These are phyloP conservation scores for Globisporangium rhizosaccharum DNA, from an alignment of 352 stramenopile species.

Conservation along the genomic window DNA sequence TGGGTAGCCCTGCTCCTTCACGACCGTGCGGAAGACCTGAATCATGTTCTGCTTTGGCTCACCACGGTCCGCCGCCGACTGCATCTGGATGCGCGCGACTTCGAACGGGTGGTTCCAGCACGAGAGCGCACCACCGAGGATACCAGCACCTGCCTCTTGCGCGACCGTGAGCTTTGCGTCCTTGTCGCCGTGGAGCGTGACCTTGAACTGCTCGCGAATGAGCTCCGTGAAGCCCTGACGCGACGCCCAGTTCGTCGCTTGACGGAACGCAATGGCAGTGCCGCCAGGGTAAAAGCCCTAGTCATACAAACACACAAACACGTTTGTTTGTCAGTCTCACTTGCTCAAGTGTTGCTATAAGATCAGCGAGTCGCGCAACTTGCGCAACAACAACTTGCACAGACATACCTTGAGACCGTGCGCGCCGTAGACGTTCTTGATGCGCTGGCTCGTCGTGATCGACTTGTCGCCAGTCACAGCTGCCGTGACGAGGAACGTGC, in stretches of 20 bases:
- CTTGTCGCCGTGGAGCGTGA: constrained; percentile 73
- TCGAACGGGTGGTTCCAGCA: constrained; percentile 93
- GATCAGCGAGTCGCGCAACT: no score
- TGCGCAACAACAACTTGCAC: no score
- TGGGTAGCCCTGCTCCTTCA: constrained; percentile 76
- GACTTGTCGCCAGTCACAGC: constrained; percentile 88
- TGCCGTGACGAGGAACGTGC: constrained; percentile 88
- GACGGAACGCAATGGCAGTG: constrained; percentile 87
- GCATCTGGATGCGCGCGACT: constrained; percentile 90
- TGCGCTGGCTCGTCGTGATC: constrained; percentile 78
- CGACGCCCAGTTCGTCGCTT: constrained; percentile 90
- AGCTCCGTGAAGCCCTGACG: constrained; percentile 89
- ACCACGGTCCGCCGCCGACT: constrained; percentile 82
- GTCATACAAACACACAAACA: not conserved
- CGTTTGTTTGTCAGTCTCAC: not conserved
- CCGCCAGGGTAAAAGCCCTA: constrained; percentile 87
- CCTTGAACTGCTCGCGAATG: constrained; percentile 80
- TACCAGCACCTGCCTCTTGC: constrained; percentile 82
- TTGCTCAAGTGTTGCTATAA: no score
- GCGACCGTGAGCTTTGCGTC: constrained; percentile 86
- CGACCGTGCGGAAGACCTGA: constrained; percentile 82
- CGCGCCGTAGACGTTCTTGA: constrained; percentile 77
- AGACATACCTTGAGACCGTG: constrained; percentile 62
- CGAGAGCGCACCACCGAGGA: constrained; percentile 79
- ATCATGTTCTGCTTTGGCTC: constrained; percentile 89